Conservation (phyloP, 257 asterid species). For the Leptodermis oblonga region DNA sequence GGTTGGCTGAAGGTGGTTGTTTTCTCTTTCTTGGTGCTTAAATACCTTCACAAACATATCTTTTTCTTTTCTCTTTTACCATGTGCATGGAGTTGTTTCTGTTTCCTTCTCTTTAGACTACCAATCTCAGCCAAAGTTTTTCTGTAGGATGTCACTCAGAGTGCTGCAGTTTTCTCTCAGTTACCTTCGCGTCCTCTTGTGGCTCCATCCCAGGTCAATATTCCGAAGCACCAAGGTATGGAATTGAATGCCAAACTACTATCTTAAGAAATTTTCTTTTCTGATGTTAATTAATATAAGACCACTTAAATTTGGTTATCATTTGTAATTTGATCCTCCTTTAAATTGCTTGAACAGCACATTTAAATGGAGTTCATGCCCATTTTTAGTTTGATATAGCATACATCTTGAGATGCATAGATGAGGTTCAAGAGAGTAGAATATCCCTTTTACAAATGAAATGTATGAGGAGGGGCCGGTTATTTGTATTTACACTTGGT, state of each 20-base stretch:
- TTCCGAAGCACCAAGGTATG: conserved; percentile 77
- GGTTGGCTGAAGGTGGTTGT: background rate
- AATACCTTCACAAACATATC: background rate
- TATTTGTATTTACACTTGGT: background rate
- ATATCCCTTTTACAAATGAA: background rate
- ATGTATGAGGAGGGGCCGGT: background rate
- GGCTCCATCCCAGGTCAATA: conserved; percentile 47
- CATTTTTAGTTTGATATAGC: background rate
- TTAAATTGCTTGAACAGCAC: background rate
- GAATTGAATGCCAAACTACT: background rate
- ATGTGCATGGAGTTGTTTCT: background rate
- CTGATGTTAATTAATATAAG: background rate
- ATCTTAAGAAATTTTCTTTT: background rate
- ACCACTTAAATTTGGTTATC: background rate
- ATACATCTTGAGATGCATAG: background rate
- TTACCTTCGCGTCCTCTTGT: conserved; percentile 46
- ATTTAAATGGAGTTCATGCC: background rate
- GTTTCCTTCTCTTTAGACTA: background rate
- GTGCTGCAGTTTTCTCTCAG: conserved; percentile 55
- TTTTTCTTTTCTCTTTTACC: background rate
- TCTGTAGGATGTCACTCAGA: conserved; percentile 47
- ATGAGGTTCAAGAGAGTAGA: background rate
- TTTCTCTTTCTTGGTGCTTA: background rate
- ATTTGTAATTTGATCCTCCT: background rate
- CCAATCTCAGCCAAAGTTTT: conserved; percentile 14